Evolutionary conservation across 2,329 filamentous ascomycete genomes (phyloP).

Genomic region (Botrytis galanthina): DNA sequence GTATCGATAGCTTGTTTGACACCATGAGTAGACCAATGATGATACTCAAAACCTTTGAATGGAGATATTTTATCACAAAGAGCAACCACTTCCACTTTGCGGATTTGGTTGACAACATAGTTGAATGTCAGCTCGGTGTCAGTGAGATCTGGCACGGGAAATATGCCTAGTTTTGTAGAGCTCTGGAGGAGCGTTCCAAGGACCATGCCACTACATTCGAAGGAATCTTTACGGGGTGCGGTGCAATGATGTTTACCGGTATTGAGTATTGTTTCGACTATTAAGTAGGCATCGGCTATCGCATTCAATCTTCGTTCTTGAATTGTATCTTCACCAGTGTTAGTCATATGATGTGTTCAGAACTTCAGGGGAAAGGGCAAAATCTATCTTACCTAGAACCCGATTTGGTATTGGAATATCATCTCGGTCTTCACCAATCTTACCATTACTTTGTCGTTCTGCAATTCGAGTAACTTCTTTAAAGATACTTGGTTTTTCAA

Average conservation of each 20-base stretch:
- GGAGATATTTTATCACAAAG: conserved; percentile 11
- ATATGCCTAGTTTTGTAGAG: conserved; percentile 13
- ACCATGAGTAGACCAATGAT: conserved; percentile 14
- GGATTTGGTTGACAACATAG: not conserved
- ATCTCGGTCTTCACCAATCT: conserved; percentile 8
- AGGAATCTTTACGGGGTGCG: not conserved
- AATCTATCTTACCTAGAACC: conserved; percentile 10
- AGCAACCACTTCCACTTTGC: conserved; percentile 8
- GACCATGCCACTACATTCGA: conserved; percentile 15
- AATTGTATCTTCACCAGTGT: conserved; percentile 9
- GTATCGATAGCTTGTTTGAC: conserved; percentile 10
- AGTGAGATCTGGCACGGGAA: conserved; percentile 8
- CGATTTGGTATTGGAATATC: conserved; percentile 15
- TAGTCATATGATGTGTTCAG: not conserved
- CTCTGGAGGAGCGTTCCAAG: conserved; percentile 7
- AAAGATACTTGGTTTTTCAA: conserved; percentile 11
- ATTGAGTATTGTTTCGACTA: not conserved
- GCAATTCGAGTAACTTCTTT: conserved; percentile 2
- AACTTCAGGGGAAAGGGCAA: not conserved
- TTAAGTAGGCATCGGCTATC: conserved; percentile 8
- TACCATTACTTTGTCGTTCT: conserved; percentile 15
- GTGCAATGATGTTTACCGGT: conserved; percentile 12
- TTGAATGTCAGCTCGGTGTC: not conserved
- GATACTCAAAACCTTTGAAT: not conserved
- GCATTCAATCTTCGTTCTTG: conserved; percentile 7